These are phyloP conservation scores for Nicotiana otophora DNA, from an alignment of 257 asterid genomes.

Conservation along the genomic window DNA sequence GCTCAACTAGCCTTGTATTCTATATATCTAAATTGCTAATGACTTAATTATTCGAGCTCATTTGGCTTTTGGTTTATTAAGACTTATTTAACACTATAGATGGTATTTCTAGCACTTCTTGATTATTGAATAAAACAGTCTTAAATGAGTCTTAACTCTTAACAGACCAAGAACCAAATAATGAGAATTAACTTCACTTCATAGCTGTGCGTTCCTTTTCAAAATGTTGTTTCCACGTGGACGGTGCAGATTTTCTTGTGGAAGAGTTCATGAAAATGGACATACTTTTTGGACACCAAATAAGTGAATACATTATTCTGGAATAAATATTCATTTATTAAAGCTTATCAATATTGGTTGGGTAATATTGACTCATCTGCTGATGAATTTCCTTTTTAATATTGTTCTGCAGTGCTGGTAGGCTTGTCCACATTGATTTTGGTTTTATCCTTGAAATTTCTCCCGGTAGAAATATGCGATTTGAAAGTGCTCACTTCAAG, in stretches of 20 bases:
- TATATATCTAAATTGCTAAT: background rate
- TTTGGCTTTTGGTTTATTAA: background rate
- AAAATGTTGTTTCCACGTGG: background rate
- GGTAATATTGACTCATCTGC: background rate
- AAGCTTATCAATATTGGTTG: background rate
- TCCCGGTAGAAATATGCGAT: constrained; percentile 98
- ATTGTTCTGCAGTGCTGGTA: constrained; percentile 50
- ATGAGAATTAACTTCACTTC: background rate
- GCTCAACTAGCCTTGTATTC: background rate
- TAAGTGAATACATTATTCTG: background rate
- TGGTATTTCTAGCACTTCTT: background rate
- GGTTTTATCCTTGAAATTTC: constrained; percentile 97
- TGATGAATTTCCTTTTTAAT: background rate
- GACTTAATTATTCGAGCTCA: background rate
- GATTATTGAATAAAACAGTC: background rate
- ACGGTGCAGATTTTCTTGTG: background rate
- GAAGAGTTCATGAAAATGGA: background rate
- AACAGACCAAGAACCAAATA: background rate
- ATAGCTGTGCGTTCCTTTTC: background rate
- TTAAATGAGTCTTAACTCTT: background rate
- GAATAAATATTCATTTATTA: background rate
- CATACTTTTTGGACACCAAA: background rate
- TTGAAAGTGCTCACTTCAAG: constrained; percentile 97
- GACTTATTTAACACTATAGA: background rate
- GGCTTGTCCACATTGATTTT: constrained; percentile 98